These are phyloP conservation scores for Rehmannia glutinosa DNA, from an alignment of 257 asterid genomes.

Conservation along the genomic window DNA sequence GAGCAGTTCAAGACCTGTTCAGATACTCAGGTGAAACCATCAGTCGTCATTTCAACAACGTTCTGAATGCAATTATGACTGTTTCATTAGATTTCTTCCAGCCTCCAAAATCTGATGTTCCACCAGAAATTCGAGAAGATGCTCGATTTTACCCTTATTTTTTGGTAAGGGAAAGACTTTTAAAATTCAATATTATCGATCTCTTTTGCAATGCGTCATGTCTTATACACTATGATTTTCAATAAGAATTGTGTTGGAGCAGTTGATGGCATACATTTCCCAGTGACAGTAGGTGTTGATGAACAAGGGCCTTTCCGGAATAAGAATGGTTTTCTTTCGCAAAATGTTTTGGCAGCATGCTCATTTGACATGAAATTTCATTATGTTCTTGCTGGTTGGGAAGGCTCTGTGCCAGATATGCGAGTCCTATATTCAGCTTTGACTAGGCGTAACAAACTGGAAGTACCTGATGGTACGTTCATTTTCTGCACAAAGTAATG, in stretches of 20 bases:
- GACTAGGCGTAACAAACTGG: constrained; percentile 33
- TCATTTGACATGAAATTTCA: constrained; percentile 44
- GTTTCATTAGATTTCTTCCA: constrained; percentile 36
- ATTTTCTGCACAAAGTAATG: too few species aligned
- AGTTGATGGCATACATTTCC: constrained; percentile 42
- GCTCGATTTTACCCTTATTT: constrained; percentile 38
- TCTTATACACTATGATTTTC: constrained; percentile 16
- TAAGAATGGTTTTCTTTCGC: constrained; percentile 36
- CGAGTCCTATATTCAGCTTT: constrained; percentile 36
- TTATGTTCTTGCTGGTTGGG: constrained; percentile 51
- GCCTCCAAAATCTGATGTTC: constrained; percentile 32
- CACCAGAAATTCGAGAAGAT: constrained; percentile 33
- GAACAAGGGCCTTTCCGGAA: constrained; percentile 49
- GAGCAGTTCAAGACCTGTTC: constrained; percentile 49
- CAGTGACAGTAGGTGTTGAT: constrained; percentile 46
- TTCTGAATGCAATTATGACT: constrained; percentile 31
- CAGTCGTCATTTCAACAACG: constrained; percentile 51
- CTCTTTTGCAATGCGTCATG: background rate
- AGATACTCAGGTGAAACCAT: constrained; percentile 47
- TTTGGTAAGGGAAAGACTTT: constrained; percentile 23
- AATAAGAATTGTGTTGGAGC: constrained; percentile 48
- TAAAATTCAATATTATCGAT: background rate
- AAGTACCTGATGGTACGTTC: constrained; percentile 34
- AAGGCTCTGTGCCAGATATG: constrained; percentile 44
- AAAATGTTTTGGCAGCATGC: constrained; percentile 40